phyloP scores from a whole-genome alignment of 2,329 filamentous ascomycete genomes.

The Talaromyces piceae region DNA sequence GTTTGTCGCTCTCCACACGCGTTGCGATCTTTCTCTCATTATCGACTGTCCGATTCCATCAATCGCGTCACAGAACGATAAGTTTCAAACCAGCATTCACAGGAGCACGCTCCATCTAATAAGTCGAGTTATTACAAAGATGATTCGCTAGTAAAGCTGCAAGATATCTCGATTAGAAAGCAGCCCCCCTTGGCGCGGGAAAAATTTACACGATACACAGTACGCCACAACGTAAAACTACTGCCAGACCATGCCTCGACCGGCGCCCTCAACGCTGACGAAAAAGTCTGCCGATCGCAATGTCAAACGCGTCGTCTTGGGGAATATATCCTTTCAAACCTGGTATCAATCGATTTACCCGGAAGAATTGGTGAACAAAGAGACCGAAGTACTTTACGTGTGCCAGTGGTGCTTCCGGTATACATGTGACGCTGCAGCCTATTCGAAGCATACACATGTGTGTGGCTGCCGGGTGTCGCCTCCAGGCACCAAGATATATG shows the following conservation, averaged over 20 bases:
- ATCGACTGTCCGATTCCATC: not conserved
- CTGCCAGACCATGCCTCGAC: conserved; percentile 21
- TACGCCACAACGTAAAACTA: not conserved
- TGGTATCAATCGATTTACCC: conserved; percentile 92
- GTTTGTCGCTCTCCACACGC: not conserved
- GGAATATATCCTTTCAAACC: conserved; percentile 73
- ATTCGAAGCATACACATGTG: conserved; percentile 33
- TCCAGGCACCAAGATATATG: conserved; percentile 70
- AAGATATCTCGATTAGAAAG: not conserved
- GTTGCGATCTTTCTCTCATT: not conserved
- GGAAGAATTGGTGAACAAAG: conserved; percentile 53
- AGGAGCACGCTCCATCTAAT: no score
- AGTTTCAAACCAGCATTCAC: no score
- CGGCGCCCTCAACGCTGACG: conserved; percentile 13
- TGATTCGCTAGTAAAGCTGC: not conserved
- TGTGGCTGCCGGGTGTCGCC: conserved; percentile 50
- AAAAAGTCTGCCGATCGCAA: conserved; percentile 55
- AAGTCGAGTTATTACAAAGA: not conserved
- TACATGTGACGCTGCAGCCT: conserved; percentile 42
- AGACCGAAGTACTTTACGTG: conserved; percentile 63
- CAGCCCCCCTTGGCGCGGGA: not conserved
- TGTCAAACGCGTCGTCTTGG: conserved; percentile 78
- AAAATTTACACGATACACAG: not conserved
- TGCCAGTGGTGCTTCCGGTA: conserved; percentile 96
- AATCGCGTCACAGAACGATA: no score